These are phyloP conservation scores for Marasmius tenuissimus DNA, from an alignment of 1,284 basidiomycete genomes.

Conservation along the genomic window DNA sequence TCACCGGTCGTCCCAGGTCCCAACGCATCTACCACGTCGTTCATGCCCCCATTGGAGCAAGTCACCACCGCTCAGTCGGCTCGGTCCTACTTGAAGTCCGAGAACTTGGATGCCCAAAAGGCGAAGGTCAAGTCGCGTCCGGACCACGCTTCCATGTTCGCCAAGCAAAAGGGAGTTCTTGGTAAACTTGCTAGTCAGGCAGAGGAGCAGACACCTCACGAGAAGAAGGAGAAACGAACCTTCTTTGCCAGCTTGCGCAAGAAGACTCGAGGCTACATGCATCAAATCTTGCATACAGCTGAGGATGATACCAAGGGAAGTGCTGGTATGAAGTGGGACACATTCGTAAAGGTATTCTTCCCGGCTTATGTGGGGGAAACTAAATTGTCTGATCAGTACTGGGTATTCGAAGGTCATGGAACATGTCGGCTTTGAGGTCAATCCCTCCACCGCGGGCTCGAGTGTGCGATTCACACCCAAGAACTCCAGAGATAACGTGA, in stretches of 20 bases:
- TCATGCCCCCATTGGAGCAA: constrained; percentile 42
- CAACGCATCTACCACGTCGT: constrained; percentile 36
- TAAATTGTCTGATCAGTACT: not conserved
- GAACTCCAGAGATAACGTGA: constrained; percentile 46
- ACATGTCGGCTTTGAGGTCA: constrained; percentile 73
- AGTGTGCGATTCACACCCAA: constrained; percentile 81
- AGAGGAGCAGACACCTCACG: constrained; percentile 26
- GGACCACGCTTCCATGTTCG: constrained; percentile 50
- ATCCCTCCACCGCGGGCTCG: constrained; percentile 75
- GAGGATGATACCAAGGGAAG: constrained; percentile 56
- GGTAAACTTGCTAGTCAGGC: constrained; percentile 44
- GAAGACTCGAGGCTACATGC: constrained; percentile 59
- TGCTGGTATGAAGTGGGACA: constrained; percentile 73
- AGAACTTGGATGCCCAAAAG: constrained; percentile 48
- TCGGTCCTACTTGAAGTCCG: constrained; percentile 63
- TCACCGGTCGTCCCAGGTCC: constrained; percentile 27
- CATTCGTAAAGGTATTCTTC: constrained; percentile 50
- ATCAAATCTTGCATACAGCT: constrained; percentile 59
- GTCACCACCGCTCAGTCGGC: constrained; percentile 59
- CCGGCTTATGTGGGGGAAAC: not conserved
- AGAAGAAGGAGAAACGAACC: constrained; percentile 43
- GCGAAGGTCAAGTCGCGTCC: constrained; percentile 69
- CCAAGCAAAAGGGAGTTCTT: constrained; percentile 48
- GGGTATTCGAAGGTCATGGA: constrained; percentile 56
- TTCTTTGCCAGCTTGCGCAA: constrained; percentile 60